Evolutionary conservation across 352 stramenopile species (phyloP), one percentile per base, ranked within the genome.

Genomic region (Globisporangium abappressorium): DNA sequence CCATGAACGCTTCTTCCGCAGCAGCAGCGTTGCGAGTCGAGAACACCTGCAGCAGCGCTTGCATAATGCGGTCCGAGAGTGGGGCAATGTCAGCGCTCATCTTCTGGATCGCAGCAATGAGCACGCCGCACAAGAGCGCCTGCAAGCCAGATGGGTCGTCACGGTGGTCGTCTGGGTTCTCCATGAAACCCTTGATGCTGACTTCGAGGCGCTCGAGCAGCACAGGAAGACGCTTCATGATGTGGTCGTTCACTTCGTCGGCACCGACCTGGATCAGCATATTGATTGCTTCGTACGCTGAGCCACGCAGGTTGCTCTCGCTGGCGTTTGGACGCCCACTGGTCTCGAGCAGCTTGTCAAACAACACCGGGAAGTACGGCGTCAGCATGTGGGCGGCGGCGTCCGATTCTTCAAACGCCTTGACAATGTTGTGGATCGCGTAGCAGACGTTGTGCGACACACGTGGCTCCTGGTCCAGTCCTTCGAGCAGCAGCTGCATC

Each of bases 341-440:
- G 4, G 94, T 96, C 60, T 95, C 77, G 11, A 99, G 73, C 7
- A 99, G 77, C 73, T 97, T 95, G 75, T 98, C 85, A 28, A 99
- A 90, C 30, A 99, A 73, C 33, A 80, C 85, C 30, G 84, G 82
- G 63, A 92, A 90, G 84, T 99, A 98, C 57, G 94, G 97, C 41
- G 81, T 88, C 51, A 97, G 95, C 70, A 99, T 90, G 57, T 97
- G 73, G 65, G 84, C 69, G 61, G 87, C 69, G 38, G 78, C 74
- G 70, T 91, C 78, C 65, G 83, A 90, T 71, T 94, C 88, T 63
- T 90, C 85, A 64, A 98, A 98, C 0, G 93, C 90, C 71, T 96
- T 92, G n/a, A 97, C 96, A 47, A 99, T 91, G 71, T 98, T 98
- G 87, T 98, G 95, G 70, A 99, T 97, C 12, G 95, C 97, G 66